Evolutionary conservation across 2,329 filamentous ascomycete genomes (phyloP), one percentile per base, ranked within the genome.

Genomic region (Grosmannia huntii): DNA sequence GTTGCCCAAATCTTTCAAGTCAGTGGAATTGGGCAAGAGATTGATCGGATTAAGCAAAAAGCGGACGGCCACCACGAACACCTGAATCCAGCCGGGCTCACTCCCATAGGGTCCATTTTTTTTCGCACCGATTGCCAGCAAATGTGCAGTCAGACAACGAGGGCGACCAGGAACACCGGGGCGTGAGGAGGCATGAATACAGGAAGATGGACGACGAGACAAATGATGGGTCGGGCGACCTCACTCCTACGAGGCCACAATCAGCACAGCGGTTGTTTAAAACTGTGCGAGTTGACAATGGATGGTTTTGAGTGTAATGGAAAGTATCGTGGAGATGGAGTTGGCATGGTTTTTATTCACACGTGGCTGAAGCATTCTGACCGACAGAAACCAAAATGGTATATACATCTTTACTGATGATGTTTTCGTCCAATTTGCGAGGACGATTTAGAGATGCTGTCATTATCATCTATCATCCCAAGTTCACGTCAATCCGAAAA

Each of bases 11-110:
- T 57, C 16, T 55, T 59, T 27, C 38, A 55, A 51, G 55, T 27
- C 31, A 59, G 58, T 57, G 58, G 58, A 31, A 41, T 59, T 46
- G 51, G 55, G 31, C 31, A 41, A 23, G 31, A 38, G 31, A 36
- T 53, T 33, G 46, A 49, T 49, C 21, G 46, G 21, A 49, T 49
- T 4, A 27, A 49, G 21, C 21, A 27, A 10, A 14, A 27, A 10
- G 46, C 46, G 7, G 46, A 49, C 5, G 46, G 46, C 21, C 12
- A 49, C 12, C 21, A 49, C 21, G 46, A 49, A 4, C 27, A 49
- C 16, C 46, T 49, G 14, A 21, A 49, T 27, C 46, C 46, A 21
- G 46, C 46, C 46, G 21, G 46, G 10, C 21, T 49, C 11, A 49
- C 46, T 49, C 46, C 46, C 27, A 49, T 49, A 49, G 46, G 46